A percentile compares a stretch with the other conserved stretches of the same genome.
phyloP scores from a whole-genome alignment of 2,329 filamentous ascomycete species.

The Tolypocladium inflatum region DNA sequence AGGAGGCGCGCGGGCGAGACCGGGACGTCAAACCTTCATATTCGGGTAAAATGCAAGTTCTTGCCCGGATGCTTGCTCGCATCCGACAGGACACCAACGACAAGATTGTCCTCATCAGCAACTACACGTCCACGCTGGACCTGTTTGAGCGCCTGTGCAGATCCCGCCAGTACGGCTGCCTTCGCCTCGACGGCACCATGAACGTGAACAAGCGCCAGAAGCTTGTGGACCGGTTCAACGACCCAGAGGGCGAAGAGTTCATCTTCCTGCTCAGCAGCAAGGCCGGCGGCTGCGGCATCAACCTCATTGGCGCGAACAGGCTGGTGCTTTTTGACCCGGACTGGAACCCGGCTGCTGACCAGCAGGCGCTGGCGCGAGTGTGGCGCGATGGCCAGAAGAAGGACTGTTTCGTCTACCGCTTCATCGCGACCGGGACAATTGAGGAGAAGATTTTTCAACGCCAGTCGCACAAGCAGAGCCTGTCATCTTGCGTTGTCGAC shows the following conservation, averaged over 20 bases:
- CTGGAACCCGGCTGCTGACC: constrained; percentile 97
- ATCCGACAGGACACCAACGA: constrained; percentile 96
- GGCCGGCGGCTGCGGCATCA: constrained; percentile 91
- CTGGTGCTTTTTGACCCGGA: constrained; percentile 93
- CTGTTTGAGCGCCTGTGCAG: constrained; percentile 89
- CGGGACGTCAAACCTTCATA: constrained; percentile 92
- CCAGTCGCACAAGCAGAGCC: constrained; percentile 93
- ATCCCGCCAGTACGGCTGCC: constrained; percentile 69
- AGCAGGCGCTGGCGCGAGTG: constrained; percentile 91
- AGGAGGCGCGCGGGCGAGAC: constrained; percentile 78
- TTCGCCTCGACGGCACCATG: constrained; percentile 95
- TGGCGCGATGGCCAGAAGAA: constrained; percentile 99
- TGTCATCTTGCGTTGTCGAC: constrained; percentile 94
- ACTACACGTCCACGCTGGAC: constrained; percentile 94
- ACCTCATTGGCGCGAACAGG: constrained; percentile 88
- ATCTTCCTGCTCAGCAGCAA: constrained; percentile 96
- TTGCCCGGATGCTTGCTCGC: constrained; percentile 94
- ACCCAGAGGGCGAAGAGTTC: constrained; percentile 82
- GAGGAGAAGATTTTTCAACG: constrained; percentile 99
- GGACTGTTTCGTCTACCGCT: constrained; percentile 98
- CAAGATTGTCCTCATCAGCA: constrained; percentile 98
- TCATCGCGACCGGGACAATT: constrained; percentile 95
- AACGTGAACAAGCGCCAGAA: constrained; percentile 95
- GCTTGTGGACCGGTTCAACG: constrained; percentile 94
- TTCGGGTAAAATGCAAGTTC: constrained; percentile 94